Base-by-base conservation (phyloP, 129 eudicot species). In the Lonicera japonica region DNA sequence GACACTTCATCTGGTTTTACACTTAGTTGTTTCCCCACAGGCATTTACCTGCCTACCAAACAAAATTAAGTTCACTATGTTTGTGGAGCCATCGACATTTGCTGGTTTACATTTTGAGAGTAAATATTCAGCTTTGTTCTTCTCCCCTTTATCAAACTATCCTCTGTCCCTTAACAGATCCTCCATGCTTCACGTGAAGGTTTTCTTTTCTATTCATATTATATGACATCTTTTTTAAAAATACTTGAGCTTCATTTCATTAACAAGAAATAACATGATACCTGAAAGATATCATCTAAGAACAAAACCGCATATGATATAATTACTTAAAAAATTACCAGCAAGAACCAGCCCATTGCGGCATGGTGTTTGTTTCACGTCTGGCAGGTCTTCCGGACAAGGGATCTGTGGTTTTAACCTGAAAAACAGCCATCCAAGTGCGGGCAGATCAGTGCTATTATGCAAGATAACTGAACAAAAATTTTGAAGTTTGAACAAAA, bases 301-400 rank as follows among this genome's bases (percentile, higher is more conserved):
- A 58, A 58, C 15, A 16, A 19, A 29, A 58, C 59, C 21, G 19
- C 34, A 29, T 21, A 52, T n/a, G n/a, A 19, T 17, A 48, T n/a
- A 41, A 50, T 50, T 13, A 15, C 10, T 17, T 36, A 65, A 11
- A 40, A 48, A 54, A 51, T 54, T 80, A 87, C 98, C 98, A 92
- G 78, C 98, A 92, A 66, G 98, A 92, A 68, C 98, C 98, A 71
- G 98, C 98, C 98, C 98, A 92, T 60, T 92, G 98, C 9, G 98
- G 98, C 98, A 92, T 92, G 64, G 98, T 92, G 81, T 79, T 92
- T 63, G 96, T 92, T 75, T 92, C 98, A 43, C 98, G 94, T 52
- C 54, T 65, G 61, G 96, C 95, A 70, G 88, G 82, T 64, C 73
- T 85, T 22, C 98, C 95, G 23, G 96, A 82, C 64, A 70, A 47